These are phyloP conservation scores for Mortierella sp. DNA, from an alignment of 371 early-diverging fungal species.

Conservation along the genomic window DNA sequence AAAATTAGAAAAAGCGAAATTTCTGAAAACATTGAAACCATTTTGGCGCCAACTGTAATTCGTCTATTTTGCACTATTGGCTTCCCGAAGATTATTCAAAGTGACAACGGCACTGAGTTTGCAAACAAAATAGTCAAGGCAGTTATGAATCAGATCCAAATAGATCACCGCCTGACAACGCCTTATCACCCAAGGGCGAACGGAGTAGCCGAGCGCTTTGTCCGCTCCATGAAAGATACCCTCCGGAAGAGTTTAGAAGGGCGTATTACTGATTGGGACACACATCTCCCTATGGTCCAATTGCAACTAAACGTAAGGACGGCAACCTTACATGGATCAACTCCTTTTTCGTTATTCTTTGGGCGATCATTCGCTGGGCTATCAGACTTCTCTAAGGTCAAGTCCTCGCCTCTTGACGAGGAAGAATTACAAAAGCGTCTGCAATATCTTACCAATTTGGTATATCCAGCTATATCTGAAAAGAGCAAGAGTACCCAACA, in stretches of 20 bases:
- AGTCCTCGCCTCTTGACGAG: background rate
- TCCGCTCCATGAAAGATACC: background rate
- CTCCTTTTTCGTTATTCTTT: slow-evolving; percentile 3
- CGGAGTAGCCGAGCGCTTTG: slow-evolving; percentile 5
- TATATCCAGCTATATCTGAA: no score
- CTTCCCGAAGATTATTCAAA: slow-evolving; percentile 3
- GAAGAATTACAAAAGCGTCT: no score
- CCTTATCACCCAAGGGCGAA: slow-evolving; percentile 1
- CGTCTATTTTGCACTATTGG: background rate
- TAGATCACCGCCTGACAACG: background rate
- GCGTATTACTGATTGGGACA: background rate
- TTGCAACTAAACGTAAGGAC: background rate
- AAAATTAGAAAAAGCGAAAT: no score
- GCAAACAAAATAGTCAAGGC: background rate
- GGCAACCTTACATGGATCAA: background rate
- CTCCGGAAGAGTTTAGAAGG: background rate
- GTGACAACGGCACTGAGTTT: slow-evolving; percentile 10
- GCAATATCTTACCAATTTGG: no score
- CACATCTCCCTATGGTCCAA: background rate
- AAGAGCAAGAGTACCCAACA: no score
- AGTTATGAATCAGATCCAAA: background rate
- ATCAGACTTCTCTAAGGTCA: background rate
- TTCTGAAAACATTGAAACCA: no score
- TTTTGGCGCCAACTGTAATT: no score
- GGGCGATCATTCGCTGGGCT: background rate